phyloP scores from a whole-genome alignment of 768 basidiomycete species.

The Lactarius psammicola region DNA sequence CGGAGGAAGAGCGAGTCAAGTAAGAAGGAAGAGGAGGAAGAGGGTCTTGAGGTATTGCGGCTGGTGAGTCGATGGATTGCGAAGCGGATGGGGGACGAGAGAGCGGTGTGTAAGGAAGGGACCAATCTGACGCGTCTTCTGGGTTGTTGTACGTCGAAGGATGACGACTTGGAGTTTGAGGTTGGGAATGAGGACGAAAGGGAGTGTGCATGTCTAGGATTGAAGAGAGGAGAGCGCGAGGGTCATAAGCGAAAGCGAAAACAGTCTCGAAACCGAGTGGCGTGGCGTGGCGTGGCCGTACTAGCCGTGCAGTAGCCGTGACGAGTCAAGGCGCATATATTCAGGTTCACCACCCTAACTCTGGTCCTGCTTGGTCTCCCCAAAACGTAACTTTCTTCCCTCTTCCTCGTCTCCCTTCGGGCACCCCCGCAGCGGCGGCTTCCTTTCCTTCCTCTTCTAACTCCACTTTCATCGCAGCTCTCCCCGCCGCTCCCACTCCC shows the following conservation, averaged over 20 bases:
- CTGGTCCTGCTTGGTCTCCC: constrained; percentile 48
- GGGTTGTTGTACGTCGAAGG: constrained; percentile 13
- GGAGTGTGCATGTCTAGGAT: constrained; percentile 27
- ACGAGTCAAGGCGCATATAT: constrained; percentile 68
- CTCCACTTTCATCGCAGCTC: constrained; percentile 45
- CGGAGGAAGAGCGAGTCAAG: constrained; percentile 42
- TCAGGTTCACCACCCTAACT: constrained; percentile 37
- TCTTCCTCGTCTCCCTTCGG: constrained; percentile 40
- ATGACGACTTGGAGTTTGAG: constrained; percentile 27
- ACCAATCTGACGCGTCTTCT: constrained; percentile 34
- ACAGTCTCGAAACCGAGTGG: constrained; percentile 1
- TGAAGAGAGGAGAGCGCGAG: constrained; percentile 5
- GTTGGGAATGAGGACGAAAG: constrained; percentile 31
- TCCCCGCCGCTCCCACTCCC: constrained; percentile 21
- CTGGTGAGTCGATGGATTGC: constrained; percentile 35
- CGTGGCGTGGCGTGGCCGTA: constrained; percentile 4
- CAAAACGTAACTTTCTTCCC: constrained; percentile 71
- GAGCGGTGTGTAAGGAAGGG: constrained; percentile 30
- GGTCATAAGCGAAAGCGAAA: constrained; percentile 8
- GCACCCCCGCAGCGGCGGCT: constrained; percentile 14
- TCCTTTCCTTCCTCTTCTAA: constrained; percentile 45
- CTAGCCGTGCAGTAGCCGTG: background rate
- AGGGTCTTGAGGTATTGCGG: constrained; percentile 30
- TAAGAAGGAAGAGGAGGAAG: constrained; percentile 36
- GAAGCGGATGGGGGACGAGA: constrained; percentile 32